Evolutionary conservation across 768 basidiomycete genomes (phyloP).

Genomic region (Omphalotus guepiniiformis): DNA sequence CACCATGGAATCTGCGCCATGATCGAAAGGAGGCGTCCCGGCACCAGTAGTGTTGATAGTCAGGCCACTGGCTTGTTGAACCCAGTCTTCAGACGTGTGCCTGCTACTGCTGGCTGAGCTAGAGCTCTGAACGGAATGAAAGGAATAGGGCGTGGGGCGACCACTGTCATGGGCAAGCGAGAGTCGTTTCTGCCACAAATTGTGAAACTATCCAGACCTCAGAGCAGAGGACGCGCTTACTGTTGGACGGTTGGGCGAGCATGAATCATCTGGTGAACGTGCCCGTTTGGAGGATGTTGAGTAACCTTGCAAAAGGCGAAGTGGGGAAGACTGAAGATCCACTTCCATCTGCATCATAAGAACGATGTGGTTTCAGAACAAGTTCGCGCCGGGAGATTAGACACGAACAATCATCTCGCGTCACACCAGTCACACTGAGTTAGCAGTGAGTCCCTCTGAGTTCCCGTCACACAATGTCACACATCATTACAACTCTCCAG

Average conservation of each 20-base stretch:
- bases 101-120: slow-evolving; percentile 34
- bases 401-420: too few species aligned
- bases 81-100: slow-evolving; percentile 67
- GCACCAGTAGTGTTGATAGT: slow-evolving; percentile 39
- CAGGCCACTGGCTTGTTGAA: slow-evolving; percentile 61
- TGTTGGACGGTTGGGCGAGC: slow-evolving; percentile 46
- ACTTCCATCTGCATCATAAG: slow-evolving; percentile 49
- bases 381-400: too few species aligned
- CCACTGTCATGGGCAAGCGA: slow-evolving; percentile 33
- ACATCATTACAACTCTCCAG: too few species aligned
- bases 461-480: too few species aligned
- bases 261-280: slow-evolving; percentile 53
- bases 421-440: too few species aligned
- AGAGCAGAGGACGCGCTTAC: slow-evolving; percentile 33
- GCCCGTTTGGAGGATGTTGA: slow-evolving; percentile 46
- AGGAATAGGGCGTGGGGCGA: slow-evolving; percentile 1
- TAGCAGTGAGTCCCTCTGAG: too few species aligned
- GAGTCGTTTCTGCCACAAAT: slow-evolving; percentile 50
- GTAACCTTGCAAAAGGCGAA: slow-evolving; percentile 28
- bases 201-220: not conserved
- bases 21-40: not conserved
- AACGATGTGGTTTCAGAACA: not conserved
- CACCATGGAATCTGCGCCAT: not conserved
- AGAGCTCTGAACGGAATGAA: slow-evolving; percentile 15
- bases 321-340: slow-evolving; percentile 44